Percentiles rank a stretch among this genome's conserved stretches.
phyloP scores from a whole-genome alignment of 129 eudicot genomes.

The Lactuca saligna region DNA sequence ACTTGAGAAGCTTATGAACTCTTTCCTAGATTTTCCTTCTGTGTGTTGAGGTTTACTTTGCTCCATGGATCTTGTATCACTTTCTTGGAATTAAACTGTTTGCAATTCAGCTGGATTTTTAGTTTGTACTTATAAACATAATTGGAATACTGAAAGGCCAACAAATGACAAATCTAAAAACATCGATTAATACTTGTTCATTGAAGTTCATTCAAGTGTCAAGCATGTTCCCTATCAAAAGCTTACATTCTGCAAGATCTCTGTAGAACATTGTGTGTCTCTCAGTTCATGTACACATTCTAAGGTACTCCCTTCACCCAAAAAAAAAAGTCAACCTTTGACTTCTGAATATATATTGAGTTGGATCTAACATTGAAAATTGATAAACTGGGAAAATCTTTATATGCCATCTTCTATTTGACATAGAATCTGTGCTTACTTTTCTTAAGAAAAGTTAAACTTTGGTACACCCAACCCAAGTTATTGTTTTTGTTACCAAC shows the following conservation, averaged over 20 bases:
- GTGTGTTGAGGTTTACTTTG: neutral
- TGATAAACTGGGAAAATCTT: neutral
- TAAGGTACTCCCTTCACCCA: conserved; percentile 1
- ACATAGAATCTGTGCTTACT: conserved; percentile 4
- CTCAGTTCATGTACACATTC: neutral
- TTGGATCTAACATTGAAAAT: conserved; percentile 4
- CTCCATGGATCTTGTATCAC: conserved; percentile 1
- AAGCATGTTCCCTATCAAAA: neutral
- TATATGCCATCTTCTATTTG: neutral
- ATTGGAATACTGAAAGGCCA: too few relatives aligned
- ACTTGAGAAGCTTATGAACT: conserved; percentile 3
- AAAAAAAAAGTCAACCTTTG: neutral
- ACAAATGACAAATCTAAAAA: too few relatives aligned
- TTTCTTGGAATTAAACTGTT: neutral
- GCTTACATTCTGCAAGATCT: too few relatives aligned
- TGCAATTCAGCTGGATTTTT: neutral
- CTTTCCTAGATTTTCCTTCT: conserved; percentile 6
- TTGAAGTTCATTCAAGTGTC: neutral
- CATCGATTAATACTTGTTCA: neutral
- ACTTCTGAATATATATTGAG: neutral
- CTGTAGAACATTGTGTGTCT: too few relatives aligned
- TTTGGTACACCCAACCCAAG: neutral
- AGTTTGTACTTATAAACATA: neutral
- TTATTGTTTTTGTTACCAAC: neutral
- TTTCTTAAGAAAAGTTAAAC: neutral